phyloP scores from a whole-genome alignment of 2,329 filamentous ascomycete genomes.

The Ophiocordyceps camponoti-rufipedis region DNA sequence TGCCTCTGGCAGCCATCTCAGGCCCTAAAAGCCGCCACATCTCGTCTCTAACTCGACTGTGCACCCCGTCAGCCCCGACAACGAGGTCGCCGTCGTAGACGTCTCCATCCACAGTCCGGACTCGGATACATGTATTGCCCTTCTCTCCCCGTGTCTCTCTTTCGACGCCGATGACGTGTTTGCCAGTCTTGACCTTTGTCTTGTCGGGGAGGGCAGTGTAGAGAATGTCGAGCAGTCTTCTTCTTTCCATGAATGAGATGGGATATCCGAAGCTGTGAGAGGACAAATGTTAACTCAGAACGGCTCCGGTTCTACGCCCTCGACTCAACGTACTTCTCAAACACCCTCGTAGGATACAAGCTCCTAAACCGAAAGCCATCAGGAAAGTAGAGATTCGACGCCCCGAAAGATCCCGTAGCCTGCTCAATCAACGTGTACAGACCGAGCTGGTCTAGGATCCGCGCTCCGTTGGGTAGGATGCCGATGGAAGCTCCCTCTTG shows the following conservation, averaged over 20 bases:
- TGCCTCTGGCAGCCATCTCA: neutral
- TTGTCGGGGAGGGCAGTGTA: constrained; percentile 13
- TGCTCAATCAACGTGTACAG: constrained; percentile 10
- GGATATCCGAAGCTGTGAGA: constrained; percentile 4
- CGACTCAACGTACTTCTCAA: neutral
- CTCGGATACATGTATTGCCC: constrained; percentile 5
- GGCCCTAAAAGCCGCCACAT: constrained; percentile 5
- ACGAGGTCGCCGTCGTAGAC: constrained; percentile 13
- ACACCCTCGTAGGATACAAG: neutral
- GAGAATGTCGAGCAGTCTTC: constrained; percentile 13
- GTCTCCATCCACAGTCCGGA: neutral
- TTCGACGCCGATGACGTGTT: neutral
- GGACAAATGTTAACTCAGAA: neutral
- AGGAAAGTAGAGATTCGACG: neutral
- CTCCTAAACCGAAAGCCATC: neutral
- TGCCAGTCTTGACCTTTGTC: constrained; percentile 2
- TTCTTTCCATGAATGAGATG: constrained; percentile 15
- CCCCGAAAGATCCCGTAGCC: neutral
- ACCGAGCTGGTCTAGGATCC: constrained; percentile 29
- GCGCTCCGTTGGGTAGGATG: constrained; percentile 20
- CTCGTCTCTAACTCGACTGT: constrained; percentile 15
- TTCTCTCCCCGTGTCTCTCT: constrained; percentile 2
- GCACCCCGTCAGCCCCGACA: constrained; percentile 21
- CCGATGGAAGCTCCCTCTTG: constrained; percentile 28
- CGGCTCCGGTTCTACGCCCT: too few relatives aligned